Base-by-base conservation (phyloP, 2,329 filamentous ascomycete genomes). In the Mycocentrospora acerina region DNA sequence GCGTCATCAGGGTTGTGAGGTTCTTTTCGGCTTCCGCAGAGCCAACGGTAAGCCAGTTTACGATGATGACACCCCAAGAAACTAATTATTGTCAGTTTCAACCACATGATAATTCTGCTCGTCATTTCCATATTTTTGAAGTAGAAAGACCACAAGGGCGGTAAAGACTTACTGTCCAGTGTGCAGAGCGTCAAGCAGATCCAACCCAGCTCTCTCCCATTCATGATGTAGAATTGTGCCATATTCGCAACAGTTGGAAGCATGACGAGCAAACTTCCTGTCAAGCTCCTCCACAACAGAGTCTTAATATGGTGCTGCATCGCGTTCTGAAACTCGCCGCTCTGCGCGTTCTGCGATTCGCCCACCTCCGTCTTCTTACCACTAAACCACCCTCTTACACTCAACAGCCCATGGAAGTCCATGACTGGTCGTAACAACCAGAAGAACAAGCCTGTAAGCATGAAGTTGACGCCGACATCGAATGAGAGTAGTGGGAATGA, bases 131-230 rank as follows among this genome's bases (percentile, higher is more conserved):
- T n/a, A n/a, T 13, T n/a, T 16, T n/a, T 13, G 5, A 9, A 14
- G 4, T 13, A 25, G 4, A 14, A 14, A 22, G 19, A 22, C 5
- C 19, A 24, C 17, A 22, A 24, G 12, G n/a, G 12, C 4, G 31
- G 17, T 3, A 7, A 17, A 12, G 6, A 57, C 62, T 32, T 48
- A 70, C 68, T 54, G 44, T 71, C 68, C 14, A 67, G 33, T 0
- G 59, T 64, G 45, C 68, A 71, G 4, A 68, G 53, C 1, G 57
- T 62, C 24, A 69, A 58, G 38, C 68, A 71, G 1, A 71, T 45
- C 68, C 65, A 71, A 0, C 56, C 64, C 5, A 64, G 51, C 40
- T 71, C 64, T 7, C 57, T 42, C 1, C 62, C 65, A 9, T 55
- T 45, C 32, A 60, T 54, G 18, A 44, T 51, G 56, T 36, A 70